A percentile compares a stretch with the other conserved stretches of the same genome.
Evolutionary conservation across 495 filamentous ascomycete species (phyloP).

Genomic region (Aspergillus carlsbadensis): DNA sequence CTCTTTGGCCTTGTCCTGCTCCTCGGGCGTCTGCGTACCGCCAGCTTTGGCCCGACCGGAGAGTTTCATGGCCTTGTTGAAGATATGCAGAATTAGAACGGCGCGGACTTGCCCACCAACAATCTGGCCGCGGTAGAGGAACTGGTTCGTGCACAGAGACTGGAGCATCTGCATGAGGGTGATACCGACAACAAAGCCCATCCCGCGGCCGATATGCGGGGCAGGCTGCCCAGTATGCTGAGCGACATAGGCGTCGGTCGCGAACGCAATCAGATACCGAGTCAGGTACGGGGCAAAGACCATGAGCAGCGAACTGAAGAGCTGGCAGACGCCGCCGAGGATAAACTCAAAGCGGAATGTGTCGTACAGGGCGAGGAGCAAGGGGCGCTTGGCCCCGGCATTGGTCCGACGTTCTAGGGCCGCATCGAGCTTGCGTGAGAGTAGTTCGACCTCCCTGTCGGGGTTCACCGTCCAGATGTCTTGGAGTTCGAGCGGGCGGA

Average conservation of each 20-base stretch:
- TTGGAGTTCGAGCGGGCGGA: constrained; percentile 75
- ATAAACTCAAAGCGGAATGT: constrained; percentile 85
- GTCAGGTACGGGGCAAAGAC: constrained; percentile 73
- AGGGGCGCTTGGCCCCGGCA: constrained; percentile 68
- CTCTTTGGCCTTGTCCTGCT: constrained; percentile 21
- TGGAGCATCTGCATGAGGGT: constrained; percentile 72
- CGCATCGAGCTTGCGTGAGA: constrained; percentile 61
- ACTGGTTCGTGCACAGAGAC: constrained; percentile 74
- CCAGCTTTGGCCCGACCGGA: constrained; percentile 77
- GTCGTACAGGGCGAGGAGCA: constrained; percentile 81
- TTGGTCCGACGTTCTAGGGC: constrained; percentile 66
- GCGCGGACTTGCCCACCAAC: constrained; percentile 75
- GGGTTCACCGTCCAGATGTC: constrained; percentile 91
- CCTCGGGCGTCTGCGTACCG: constrained; percentile 45
- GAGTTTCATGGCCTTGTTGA: constrained; percentile 79
- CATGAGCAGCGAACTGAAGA: constrained; percentile 67
- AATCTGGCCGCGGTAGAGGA: constrained; percentile 78
- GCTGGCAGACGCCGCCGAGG: constrained; percentile 72
- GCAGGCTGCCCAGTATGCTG: constrained; percentile 41
- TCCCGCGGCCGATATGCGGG: constrained; percentile 63
- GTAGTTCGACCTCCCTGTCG: constrained; percentile 62
- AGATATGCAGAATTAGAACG: constrained; percentile 71
- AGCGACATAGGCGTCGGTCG: constrained; percentile 71
- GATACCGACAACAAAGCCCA: constrained; percentile 76
- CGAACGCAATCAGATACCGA: constrained; percentile 76